Evolutionary conservation across 163 green algal species (phyloP).

Genomic region (Scenedesmus sp.): DNA sequence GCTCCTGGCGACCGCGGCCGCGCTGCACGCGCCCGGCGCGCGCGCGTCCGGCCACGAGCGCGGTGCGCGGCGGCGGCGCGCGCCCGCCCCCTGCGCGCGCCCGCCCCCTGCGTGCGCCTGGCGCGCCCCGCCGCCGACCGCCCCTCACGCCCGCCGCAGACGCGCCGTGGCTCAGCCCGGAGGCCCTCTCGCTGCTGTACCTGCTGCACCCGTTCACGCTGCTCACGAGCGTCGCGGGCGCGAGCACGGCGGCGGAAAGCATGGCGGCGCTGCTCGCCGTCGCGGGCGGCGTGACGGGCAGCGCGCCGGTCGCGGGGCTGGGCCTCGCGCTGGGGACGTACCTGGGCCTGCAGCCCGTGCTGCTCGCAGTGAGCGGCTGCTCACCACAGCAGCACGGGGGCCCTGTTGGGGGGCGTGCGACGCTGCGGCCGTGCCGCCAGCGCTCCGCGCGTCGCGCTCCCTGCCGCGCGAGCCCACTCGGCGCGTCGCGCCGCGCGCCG

Average conservation of each 20-base stretch:
- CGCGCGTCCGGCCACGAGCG: background rate
- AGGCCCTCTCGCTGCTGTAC: constrained; percentile 52
- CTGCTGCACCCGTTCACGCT: constrained; percentile 66
- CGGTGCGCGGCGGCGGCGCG: too few species aligned
- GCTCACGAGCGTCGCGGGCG: constrained; percentile 52
- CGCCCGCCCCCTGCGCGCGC: too few species aligned
- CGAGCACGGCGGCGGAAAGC: constrained; percentile 54
- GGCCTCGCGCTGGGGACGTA: constrained; percentile 57
- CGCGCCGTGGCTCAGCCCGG: constrained; percentile 19
- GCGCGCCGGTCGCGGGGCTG: constrained; percentile 41
- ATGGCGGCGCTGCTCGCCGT: constrained; percentile 51
- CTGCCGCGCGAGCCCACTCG: too few species aligned
- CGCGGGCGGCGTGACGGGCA: constrained; percentile 29
- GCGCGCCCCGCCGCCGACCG: too few species aligned
- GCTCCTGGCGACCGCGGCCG: constrained; percentile 27
- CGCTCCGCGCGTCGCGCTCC: too few species aligned
- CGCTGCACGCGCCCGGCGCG: background rate
- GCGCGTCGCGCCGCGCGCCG: too few species aligned
- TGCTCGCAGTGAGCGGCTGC: constrained; percentile 65
- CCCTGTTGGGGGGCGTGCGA: too few species aligned
- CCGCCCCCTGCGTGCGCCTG: background rate
- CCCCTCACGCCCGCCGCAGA: constrained; percentile 27
- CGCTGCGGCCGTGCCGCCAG: too few species aligned
- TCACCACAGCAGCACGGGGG: too few species aligned
- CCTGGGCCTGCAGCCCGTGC: constrained; percentile 51